A percentile compares a stretch with the other conserved stretches of the same genome.
These are phyloP conservation scores for Hamigera avellanea DNA, from an alignment of 495 filamentous ascomycete genomes.

Conservation along the genomic window DNA sequence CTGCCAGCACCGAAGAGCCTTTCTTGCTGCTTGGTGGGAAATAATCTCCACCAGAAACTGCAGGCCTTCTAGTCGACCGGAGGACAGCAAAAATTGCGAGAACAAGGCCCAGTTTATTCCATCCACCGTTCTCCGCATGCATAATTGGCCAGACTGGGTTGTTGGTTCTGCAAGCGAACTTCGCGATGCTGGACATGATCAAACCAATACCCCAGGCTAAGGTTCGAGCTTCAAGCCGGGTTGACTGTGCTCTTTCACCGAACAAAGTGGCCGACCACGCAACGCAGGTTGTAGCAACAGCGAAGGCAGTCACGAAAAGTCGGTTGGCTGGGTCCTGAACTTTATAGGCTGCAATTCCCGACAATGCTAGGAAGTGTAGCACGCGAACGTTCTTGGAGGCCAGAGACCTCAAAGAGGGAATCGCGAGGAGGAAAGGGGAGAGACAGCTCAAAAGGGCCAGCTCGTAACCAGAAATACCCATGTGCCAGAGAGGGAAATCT, in stretches of 20 bases:
- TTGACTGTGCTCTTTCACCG: constrained; percentile 61
- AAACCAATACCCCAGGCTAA: constrained; percentile 74
- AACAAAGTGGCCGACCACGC: constrained; percentile 73
- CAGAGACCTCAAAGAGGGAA: constrained; percentile 54
- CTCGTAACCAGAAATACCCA: constrained; percentile 98
- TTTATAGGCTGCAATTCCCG: constrained; percentile 70
- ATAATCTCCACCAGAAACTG: constrained; percentile 40
- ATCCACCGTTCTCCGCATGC: constrained; percentile 79
- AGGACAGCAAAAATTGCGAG: constrained; percentile 66
- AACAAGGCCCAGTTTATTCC: constrained; percentile 72
- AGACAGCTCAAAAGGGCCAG: constrained; percentile 73
- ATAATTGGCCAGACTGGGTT: constrained; percentile 97
- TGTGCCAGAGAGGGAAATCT: constrained; percentile 99
- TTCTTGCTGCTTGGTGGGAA: constrained; percentile 35
- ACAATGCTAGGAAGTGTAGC: constrained; percentile 63
- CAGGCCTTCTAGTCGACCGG: constrained; percentile 49
- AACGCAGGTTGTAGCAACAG: constrained; percentile 65
- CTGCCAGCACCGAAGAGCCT: constrained; percentile 63
- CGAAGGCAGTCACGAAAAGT: constrained; percentile 70
- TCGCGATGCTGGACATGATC: constrained; percentile 73
- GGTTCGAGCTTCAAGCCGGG: constrained; percentile 68
- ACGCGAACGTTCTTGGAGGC: constrained; percentile 56
- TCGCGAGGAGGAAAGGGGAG: constrained; percentile 70
- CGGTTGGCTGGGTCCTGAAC: constrained; percentile 62
- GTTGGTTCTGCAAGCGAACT: constrained; percentile 92